phyloP scores from a whole-genome alignment of 495 filamentous ascomycete genomes.

The Neurospora intermedia region DNA sequence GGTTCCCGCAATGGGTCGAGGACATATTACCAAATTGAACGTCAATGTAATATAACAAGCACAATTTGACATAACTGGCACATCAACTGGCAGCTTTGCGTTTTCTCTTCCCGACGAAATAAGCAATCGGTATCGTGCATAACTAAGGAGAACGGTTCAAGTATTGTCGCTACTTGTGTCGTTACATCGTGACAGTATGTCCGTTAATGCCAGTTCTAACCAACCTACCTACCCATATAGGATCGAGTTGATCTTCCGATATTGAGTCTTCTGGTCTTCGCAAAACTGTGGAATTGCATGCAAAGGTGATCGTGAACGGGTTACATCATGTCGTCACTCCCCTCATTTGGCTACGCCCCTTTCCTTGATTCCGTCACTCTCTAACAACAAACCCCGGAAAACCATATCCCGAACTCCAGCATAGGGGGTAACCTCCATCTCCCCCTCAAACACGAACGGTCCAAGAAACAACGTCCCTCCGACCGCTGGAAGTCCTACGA shows the following conservation, averaged over 20 bases:
- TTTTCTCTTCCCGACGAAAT: background rate
- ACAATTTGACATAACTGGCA: too few relatives aligned
- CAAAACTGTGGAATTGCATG: background rate
- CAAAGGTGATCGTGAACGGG: background rate
- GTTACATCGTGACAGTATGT: background rate
- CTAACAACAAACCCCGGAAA: background rate
- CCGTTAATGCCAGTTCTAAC: too few relatives aligned
- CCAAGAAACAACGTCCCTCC: conserved; percentile 9
- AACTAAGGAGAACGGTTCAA: background rate
- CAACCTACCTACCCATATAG: background rate
- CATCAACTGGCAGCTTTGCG: background rate
- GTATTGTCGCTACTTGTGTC: background rate
- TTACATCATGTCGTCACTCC: background rate
- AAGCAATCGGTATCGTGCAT: background rate
- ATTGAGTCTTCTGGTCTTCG: background rate
- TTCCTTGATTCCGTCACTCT: background rate
- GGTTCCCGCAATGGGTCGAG: background rate
- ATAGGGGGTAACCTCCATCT: too few relatives aligned
- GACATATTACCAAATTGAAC: too few relatives aligned
- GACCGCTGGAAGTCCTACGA: conserved; percentile 19
- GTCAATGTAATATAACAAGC: too few relatives aligned
- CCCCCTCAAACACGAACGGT: background rate
- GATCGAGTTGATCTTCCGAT: background rate
- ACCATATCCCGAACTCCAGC: background rate
- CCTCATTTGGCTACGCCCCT: background rate